Evolutionary conservation across 1,284 basidiomycete species (phyloP), one percentile per base, ranked within the genome.

Genomic region (Apiotrichum porosum): DNA sequence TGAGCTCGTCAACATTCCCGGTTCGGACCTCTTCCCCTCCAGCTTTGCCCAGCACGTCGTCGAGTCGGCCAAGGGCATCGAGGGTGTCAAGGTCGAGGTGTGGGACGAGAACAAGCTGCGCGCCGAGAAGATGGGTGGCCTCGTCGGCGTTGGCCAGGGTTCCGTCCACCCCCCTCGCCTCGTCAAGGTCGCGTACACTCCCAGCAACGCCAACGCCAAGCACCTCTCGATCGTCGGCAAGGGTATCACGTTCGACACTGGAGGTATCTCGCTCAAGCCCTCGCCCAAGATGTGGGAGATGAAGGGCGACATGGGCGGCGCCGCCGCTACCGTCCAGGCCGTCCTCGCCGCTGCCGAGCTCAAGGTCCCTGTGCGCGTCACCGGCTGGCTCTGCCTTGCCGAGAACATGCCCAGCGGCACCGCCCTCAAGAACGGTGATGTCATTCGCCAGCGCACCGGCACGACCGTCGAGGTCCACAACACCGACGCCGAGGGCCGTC

Each of bases 401-500:
- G 49, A 51, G 49, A 51, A 51, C 49, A 26, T 51, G 30, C 18
- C 33, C 24, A 18, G 14, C 30, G 49, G 44, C 33, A n/a, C n/a
- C n/a, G 43, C 39, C 4, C 40, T 33, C 23, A 32, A 33, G 33
- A 39, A 39, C 33, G 49, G 33, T 23, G 49, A 51, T 36, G 40
- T 46, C 42, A 38, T 41, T 28, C 18, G 33, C 8, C 42, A 26
- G 15, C 43, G 26, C 35, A 51, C 40, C 35, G 44, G 44, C 30
- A 32, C 23, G 30, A 46, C 49, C 23, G 40, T 46, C 22, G 49
- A 51, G 44, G 21, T 37, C n/a, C 23, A 23, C 39, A 51, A 46
- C 44, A 51, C 49, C 8, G 49, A 51, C 36, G 49, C 49, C 18
- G 49, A 51, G 40, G 49, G 49, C 34, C 49, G 49, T 5, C 49